Percentiles rank a stretch among this genome's conserved stretches.
Evolutionary conservation across 331 rosid genomes (phyloP).

Genomic region (Pyracantha coccinea): DNA sequence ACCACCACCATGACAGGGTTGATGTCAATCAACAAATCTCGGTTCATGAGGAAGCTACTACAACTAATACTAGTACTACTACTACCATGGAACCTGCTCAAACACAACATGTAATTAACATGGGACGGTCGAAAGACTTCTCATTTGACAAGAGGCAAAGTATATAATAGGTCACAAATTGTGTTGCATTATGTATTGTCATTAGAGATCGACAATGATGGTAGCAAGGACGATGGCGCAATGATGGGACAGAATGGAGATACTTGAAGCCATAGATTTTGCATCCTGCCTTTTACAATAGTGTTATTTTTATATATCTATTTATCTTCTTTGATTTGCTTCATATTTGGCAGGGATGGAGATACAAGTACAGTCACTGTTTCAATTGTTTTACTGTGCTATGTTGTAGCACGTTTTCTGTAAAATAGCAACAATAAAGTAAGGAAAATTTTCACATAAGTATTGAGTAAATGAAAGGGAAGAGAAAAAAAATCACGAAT

Average conservation of each 20-base stretch:
- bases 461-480: too few species aligned
- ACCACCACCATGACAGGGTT: slow-evolving; percentile 11
- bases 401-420: not conserved
- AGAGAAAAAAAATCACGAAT: too few species aligned
- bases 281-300: not conserved
- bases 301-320: not conserved
- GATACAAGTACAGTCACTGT: not conserved
- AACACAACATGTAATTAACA: slow-evolving; percentile 17
- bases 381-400: not conserved
- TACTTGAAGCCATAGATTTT: not conserved
- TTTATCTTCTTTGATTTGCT: not conserved
- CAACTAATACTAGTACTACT: not conserved
- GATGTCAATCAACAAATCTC: not conserved
- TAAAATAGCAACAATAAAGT: too few species aligned
- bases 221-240: not conserved
- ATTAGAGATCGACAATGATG: not conserved
- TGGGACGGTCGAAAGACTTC: slow-evolving; percentile 37
- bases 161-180: not conserved
- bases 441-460: too few species aligned
- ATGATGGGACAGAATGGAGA: not conserved
- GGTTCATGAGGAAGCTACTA: not conserved
- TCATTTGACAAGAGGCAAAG: slow-evolving; percentile 40
- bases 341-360: not conserved
- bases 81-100: not conserved
- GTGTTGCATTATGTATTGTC: not conserved